Evolutionary conservation across 441 rosid genomes (phyloP).

Genomic region (Hura crepitans): DNA sequence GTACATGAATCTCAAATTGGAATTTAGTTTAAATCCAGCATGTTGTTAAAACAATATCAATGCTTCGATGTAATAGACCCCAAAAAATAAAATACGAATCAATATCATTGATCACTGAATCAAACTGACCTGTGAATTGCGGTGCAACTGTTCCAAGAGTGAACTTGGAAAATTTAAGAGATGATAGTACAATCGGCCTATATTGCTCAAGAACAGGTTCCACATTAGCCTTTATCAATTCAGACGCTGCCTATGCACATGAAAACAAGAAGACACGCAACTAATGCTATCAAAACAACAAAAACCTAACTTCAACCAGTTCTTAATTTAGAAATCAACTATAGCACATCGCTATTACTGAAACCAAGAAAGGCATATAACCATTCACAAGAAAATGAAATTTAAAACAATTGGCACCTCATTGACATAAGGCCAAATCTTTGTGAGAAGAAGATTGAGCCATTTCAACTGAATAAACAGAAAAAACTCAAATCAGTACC

Average conservation of each 20-base stretch:
- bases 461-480: slow-evolving; percentile 63
- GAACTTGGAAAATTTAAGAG: slow-evolving; percentile 73
- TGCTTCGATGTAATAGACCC: too few relatives aligned
- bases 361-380: neutral
- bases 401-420: slow-evolving; percentile 38
- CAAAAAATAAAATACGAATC: neutral
- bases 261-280: neutral
- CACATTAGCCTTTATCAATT: slow-evolving; percentile 58
- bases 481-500: slow-evolving; percentile 33
- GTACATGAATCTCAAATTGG: slow-evolving; percentile 4
- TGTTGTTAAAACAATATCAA: neutral
- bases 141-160: slow-evolving; percentile 96
- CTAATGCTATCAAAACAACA: slow-evolving; percentile 7
- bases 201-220: slow-evolving; percentile 90
- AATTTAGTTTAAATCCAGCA: neutral
- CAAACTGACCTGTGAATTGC: slow-evolving; percentile 74
- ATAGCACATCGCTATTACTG: neutral
- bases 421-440: slow-evolving; percentile 96
- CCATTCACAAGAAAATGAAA: slow-evolving; percentile 7
- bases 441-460: slow-evolving; percentile 82
- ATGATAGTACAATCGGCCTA: slow-evolving; percentile 65
- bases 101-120: neutral
- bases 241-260: slow-evolving; percentile 77
- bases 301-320: slow-evolving; percentile 6
- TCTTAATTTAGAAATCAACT: neutral